These are phyloP conservation scores for Guillardia theta DNA, from an alignment of 78 protist species.

Conservation along the genomic window DNA sequence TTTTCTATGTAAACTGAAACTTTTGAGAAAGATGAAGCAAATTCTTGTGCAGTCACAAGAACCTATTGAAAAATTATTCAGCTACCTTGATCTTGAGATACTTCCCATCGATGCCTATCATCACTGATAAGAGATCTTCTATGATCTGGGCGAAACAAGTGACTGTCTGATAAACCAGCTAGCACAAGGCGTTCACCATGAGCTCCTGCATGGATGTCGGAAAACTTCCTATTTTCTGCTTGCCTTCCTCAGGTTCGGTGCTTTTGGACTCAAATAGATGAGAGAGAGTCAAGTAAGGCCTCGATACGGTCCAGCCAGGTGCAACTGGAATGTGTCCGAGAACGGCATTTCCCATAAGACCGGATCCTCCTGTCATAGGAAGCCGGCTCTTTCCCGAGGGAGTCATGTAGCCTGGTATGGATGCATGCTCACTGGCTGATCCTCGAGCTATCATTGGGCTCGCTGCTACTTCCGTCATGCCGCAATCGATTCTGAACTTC, in stretches of 20 bases:
- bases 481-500: background rate
- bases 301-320: background rate
- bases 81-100: background rate
- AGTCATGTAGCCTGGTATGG: no score
- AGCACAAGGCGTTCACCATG: background rate
- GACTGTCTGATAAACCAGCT: background rate
- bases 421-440: no score
- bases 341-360: background rate
- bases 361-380: background rate
- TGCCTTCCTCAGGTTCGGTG: background rate
- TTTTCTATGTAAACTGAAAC: no score
- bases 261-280: background rate
- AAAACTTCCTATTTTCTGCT: background rate
- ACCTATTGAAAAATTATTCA: no score
- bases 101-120: background rate
- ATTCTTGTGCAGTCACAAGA: no score
- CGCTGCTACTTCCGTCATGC: background rate
- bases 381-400: no score
- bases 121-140: background rate
- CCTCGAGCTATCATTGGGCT: no score
- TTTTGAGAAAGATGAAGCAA: no score
- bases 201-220: background rate
- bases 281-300: background rate
- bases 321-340: background rate
- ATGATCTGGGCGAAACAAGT: background rate